phyloP scores from a whole-genome alignment of 257 asterid genomes.

The Solanum piurae region DNA sequence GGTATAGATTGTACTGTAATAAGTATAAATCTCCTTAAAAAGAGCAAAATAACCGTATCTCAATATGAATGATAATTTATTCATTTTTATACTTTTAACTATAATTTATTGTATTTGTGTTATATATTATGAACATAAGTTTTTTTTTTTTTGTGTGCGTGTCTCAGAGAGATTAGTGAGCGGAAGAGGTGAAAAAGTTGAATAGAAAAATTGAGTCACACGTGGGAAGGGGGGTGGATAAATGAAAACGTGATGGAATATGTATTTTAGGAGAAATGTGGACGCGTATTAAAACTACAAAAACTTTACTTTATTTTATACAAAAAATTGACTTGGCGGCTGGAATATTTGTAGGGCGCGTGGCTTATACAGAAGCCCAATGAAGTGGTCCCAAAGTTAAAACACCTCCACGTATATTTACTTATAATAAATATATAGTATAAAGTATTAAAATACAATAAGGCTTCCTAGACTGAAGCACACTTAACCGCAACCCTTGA shows the following conservation, averaged over 20 bases:
- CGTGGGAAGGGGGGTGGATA: background rate
- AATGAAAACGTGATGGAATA: conserved; percentile 32
- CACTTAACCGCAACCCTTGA: background rate
- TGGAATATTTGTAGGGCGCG: conserved; percentile 31
- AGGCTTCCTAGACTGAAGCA: background rate
- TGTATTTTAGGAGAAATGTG: background rate
- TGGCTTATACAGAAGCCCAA: conserved; percentile 38
- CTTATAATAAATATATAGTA: background rate
- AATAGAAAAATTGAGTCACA: background rate
- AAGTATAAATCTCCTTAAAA: no score
- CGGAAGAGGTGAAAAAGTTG: background rate
- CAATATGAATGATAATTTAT: no score
- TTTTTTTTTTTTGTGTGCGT: no score
- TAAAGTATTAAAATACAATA: background rate
- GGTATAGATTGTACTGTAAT: accelerated
- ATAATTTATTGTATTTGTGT: no score
- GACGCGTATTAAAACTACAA: background rate
- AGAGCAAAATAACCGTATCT: no score
- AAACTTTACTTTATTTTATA: background rate
- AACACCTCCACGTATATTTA: conserved; percentile 35
- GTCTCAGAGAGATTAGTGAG: background rate
- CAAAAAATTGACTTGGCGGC: conserved; percentile 27
- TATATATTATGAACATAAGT: no score
- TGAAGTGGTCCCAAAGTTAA: conserved; percentile 37
- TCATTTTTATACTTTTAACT: no score